Evolutionary conservation across 257 asterid genomes (phyloP), one percentile per base, ranked within the genome.

Genomic region (Solanum virginianum): DNA sequence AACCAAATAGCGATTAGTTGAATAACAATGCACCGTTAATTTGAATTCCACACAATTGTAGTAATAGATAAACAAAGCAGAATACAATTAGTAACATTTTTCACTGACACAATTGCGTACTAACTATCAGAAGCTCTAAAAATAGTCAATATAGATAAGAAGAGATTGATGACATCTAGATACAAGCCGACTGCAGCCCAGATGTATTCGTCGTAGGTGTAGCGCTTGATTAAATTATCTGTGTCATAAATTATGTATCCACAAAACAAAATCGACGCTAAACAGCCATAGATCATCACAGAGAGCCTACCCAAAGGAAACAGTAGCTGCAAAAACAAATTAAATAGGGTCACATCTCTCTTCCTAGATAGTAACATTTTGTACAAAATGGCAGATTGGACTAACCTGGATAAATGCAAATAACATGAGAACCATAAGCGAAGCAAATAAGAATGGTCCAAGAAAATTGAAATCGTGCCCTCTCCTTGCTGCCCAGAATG

Each of bases 401-500:
- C 41, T 36, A 36, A 36, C 98, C 98, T 92, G 95, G 82, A 91
- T 90, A 2, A 90, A 43, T 18, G 86, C 32, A 85, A 92, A 90
- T 39, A 88, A 13, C 29, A 86, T 1, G 18, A 92, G 87, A 45
- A 89, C 88, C 49, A 91, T 2, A 51, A 91, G 22, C 49, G 90
- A 82, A 72, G 91, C 92, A 13, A 86, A 77, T 81, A 89, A 53
- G 85, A 92, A 93, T 10, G 96, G 96, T 3, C 74, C 87, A 0
- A 94, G 88, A 88, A 91, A 94, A 79, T 51, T 82, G 85, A 92
- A 93, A 69, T 91, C 95, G 0, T 91, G 91, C 77, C 96, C 97
- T 82, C 90, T 91, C 85, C 51, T 91, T 10, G 96, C 93, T 2
- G 98, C 97, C 97, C 96, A 93, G 85, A 93, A 93, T 81, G 97